Conservation (phyloP, 352 stramenopile species). For the Phytopythium kandeliae region DNA sequence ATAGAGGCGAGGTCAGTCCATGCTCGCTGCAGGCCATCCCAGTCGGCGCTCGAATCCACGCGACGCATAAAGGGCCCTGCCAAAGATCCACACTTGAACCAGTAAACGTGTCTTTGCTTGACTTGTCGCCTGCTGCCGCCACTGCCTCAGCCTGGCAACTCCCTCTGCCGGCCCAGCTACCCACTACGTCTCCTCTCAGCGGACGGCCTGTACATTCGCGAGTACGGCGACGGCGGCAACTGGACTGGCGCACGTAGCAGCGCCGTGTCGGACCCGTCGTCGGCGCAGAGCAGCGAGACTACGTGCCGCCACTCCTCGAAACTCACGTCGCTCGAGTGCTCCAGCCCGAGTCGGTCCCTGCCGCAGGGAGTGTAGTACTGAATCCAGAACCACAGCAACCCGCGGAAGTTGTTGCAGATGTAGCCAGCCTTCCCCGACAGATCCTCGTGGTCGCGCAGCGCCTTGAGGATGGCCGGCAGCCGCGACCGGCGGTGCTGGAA, state of each 20-base stretch:
- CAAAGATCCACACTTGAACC: no score
- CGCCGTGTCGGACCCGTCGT: conserved; percentile 87
- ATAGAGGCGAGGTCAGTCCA: no score
- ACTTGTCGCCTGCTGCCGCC: not conserved
- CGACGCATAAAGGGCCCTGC: no score
- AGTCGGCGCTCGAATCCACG: no score
- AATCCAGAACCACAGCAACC: conserved; percentile 94
- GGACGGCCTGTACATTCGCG: conserved; percentile 34
- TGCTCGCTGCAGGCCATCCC: no score
- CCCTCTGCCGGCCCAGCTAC: not conserved
- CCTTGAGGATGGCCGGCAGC: conserved; percentile 63
- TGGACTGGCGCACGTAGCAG: conserved; percentile 52
- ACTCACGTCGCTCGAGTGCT: conserved; percentile 93
- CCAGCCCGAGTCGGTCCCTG: conserved; percentile 90
- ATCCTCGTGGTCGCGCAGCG: conserved; percentile 62
- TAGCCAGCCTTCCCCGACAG: conserved; percentile 59
- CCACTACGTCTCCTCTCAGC: conserved; percentile 6
- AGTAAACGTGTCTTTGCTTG: not conserved
- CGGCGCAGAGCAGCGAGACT: conserved; percentile 87
- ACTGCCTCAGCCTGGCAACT: not conserved
- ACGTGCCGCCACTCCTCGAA: conserved; percentile 93
- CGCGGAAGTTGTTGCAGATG: conserved; percentile 88
- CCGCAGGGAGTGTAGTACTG: conserved; percentile 95
- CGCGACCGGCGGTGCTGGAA: conserved; percentile 89
- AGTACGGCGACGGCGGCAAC: conserved; percentile 65